Evolutionary conservation across 2,329 filamentous ascomycete species (phyloP), one percentile per base, ranked within the genome.

Genomic region (Colletotrichum musicola): DNA sequence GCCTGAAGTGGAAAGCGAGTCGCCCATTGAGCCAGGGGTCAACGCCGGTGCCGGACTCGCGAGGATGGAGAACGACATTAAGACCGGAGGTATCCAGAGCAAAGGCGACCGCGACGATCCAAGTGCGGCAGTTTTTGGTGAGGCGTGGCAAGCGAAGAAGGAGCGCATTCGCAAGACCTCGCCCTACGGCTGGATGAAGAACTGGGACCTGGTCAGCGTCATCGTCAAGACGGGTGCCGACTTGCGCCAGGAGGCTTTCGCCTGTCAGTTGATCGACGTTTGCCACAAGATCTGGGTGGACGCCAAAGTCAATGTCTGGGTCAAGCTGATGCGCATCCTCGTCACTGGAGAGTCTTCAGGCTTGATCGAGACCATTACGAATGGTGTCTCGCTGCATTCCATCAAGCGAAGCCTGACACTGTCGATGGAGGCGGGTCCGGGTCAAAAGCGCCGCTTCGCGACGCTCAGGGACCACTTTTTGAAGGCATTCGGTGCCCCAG

Each of bases 191-290:
- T 94, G 92, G 89, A 93, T 94, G 90, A 93, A 93, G 81, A 95
- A 94, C 76, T 96, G 93, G 93, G 93, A 96, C 75, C 85, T 96
- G 25, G 85, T 96, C 71, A 95, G 92, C 76, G 93, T 96, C 68
- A 96, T 96, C 75, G 91, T 96, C 74, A 96, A 96, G 82, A 96
- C 93, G 12, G 93, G 93, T 3, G 92, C 92, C 2, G 93, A 96
- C 79, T 82, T 96, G 70, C 87, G 93, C 58, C 93, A 96, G 81
- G 93, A 96, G 80, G 93, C 93, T 0, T 96, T 96, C 78, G 93
- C 93, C 6, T 95, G 93, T 77, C 93, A 96, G 80, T 86, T 96
- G 51, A 96, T 96, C 72, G 85, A 89, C 65, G 91, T 94, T 13
- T 96, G 93, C 79, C 87, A 92, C 75, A 93, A 91, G 80, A 94